Evolutionary conservation across 2,329 filamentous ascomycete species (phyloP).

Genomic region (Phyllosticta citribraziliensis): DNA sequence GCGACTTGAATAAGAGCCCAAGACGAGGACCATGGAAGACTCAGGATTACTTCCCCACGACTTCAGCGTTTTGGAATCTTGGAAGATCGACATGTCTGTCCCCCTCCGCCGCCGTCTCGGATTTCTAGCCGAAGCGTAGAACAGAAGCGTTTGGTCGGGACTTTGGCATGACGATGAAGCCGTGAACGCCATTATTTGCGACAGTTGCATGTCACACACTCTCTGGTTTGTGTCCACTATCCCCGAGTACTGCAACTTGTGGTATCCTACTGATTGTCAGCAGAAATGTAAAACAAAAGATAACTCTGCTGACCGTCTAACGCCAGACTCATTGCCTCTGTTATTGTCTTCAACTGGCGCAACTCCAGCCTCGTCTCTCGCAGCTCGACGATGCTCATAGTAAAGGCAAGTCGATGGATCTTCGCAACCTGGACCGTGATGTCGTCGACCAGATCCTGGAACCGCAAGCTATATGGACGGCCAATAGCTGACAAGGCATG

Average conservation of each 20-base stretch:
- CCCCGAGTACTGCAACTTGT: background rate
- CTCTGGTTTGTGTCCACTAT: background rate
- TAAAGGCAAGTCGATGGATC: background rate
- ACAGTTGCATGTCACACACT: background rate
- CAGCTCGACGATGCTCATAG: background rate
- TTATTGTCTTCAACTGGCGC: background rate
- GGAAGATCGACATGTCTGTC: background rate
- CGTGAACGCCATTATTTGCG: background rate
- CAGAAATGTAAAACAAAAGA: background rate
- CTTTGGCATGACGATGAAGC: background rate
- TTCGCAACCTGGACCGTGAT: background rate
- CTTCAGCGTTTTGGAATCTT: background rate
- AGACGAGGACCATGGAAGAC: background rate
- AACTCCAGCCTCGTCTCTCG: background rate
- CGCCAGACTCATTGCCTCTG: background rate
- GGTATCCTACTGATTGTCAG: background rate
- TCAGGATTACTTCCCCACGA: background rate
- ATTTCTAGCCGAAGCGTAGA: background rate
- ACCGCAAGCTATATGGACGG: conserved; percentile 10
- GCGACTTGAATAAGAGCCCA: background rate
- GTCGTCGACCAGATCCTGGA: conserved; percentile 8
- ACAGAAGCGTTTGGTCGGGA: background rate
- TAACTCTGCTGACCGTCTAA: background rate
- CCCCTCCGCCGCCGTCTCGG: background rate
- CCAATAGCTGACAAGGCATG: conserved; percentile 5